These are phyloP conservation scores for Plasmodium cynomolgi DNA, from an alignment of 169 alveolate genomes.

Conservation along the genomic window DNA sequence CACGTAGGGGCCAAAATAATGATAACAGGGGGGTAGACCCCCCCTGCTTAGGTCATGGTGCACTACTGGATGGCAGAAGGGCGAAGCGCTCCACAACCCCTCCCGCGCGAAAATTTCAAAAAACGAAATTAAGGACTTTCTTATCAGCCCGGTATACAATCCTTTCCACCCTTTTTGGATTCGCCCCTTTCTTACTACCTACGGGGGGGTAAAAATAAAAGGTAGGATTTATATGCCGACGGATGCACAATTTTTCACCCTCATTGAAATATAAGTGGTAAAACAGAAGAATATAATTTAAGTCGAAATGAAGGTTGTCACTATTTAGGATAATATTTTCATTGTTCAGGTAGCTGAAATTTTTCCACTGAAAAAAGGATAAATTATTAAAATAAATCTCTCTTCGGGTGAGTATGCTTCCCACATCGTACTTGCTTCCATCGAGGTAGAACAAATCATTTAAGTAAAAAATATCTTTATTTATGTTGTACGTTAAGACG, in stretches of 20 bases:
- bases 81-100: not conserved
- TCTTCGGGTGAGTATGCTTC: not conserved
- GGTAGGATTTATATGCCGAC: conserved; percentile 17
- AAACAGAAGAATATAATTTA: conserved; percentile 51
- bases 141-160: conserved; percentile 51
- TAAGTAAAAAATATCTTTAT: conserved; percentile 25
- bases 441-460: conserved; percentile 32
- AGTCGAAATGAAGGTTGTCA: conserved; percentile 28
- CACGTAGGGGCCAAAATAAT: not conserved
- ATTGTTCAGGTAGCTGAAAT: conserved; percentile 37
- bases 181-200: not conserved
- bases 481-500: conserved; percentile 43
- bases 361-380: conserved; percentile 14
- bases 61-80: not conserved
- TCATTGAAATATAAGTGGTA: conserved; percentile 54
- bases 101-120: not conserved
- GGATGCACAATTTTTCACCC: conserved; percentile 8
- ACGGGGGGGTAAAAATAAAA: conserved; percentile 11
- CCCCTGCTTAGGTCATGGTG: not conserved
- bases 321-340: conserved; percentile 56
- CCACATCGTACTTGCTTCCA: conserved; percentile 7
- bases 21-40: not conserved
- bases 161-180: conserved; percentile 24
- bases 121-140: conserved; percentile 60
- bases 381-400: conserved; percentile 42